Conservation (phyloP, 2,329 filamentous ascomycete species). For the Penicillium decumbens region DNA sequence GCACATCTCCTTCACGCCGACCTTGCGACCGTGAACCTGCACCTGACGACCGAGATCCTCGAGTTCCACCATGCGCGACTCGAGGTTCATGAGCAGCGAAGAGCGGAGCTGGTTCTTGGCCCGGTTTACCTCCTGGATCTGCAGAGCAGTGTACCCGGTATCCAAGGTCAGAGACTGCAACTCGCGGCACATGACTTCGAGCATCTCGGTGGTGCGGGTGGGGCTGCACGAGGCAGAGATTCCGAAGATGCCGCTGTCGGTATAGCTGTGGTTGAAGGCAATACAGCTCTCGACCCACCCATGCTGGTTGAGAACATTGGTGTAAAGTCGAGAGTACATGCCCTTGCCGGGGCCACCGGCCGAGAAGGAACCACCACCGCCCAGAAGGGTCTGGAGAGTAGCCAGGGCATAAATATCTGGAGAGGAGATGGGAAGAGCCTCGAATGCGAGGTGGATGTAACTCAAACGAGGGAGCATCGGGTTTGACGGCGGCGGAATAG, state of each 20-base stretch:
- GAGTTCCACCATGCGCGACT: constrained; percentile 93
- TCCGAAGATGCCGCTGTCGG: constrained; percentile 90
- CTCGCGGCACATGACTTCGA: constrained; percentile 93
- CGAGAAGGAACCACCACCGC: constrained; percentile 92
- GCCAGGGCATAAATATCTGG: constrained; percentile 95
- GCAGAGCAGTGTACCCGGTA: constrained; percentile 66
- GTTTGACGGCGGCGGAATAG: constrained; percentile 71
- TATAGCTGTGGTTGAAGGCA: constrained; percentile 96
- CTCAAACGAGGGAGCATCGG: constrained; percentile 75
- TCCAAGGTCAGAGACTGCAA: constrained; percentile 73
- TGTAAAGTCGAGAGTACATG: constrained; percentile 98
- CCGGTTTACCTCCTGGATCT: constrained; percentile 72
- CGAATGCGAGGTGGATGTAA: constrained; percentile 93
- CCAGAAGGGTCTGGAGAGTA: constrained; percentile 89
- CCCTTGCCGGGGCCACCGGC: constrained; percentile 96
- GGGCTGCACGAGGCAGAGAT: constrained; percentile 85
- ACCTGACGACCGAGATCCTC: constrained; percentile 94
- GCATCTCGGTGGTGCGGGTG: constrained; percentile 71
- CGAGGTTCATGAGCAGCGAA: constrained; percentile 91
- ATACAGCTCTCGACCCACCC: constrained; percentile 96
- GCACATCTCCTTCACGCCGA: constrained; percentile 92
- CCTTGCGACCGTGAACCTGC: constrained; percentile 90
- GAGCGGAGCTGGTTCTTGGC: constrained; percentile 96
- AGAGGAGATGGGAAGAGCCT: constrained; percentile 83
- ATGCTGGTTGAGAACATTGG: constrained; percentile 94